These are phyloP conservation scores for Exophiala dermatitidis DNA, from an alignment of 2,329 filamentous ascomycete species.

Conservation along the genomic window DNA sequence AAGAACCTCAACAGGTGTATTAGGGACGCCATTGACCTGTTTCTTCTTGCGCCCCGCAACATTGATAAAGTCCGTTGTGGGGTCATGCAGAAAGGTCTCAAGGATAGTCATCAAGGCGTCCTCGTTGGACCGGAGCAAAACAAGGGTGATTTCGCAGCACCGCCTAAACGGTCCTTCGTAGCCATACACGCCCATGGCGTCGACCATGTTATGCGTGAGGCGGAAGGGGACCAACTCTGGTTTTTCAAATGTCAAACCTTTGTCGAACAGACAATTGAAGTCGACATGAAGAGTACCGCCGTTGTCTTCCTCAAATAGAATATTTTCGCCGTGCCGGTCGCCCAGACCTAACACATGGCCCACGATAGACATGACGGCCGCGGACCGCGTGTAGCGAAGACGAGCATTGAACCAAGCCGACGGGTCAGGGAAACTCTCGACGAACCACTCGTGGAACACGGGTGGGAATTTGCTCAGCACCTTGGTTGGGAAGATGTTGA, in stretches of 20 bases:
- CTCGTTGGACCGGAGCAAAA: conserved; percentile 78
- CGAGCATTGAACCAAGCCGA: conserved; percentile 86
- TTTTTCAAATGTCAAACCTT: conserved; percentile 89
- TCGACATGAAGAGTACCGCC: conserved; percentile 96
- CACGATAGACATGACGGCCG: conserved; percentile 99
- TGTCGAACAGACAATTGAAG: conserved; percentile 99
- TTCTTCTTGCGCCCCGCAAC: conserved; percentile 49
- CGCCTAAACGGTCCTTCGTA: conserved; percentile 89
- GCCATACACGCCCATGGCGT: conserved; percentile 87
- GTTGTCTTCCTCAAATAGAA: conserved; percentile 86
- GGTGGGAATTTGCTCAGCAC: conserved; percentile 59
- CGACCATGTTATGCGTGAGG: conserved; percentile 95
- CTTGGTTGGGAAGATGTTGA: conserved; percentile 48
- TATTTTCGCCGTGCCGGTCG: conserved; percentile 94
- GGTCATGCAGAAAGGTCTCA: conserved; percentile 94
- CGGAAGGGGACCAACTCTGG: conserved; percentile 94
- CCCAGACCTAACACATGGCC: conserved; percentile 88
- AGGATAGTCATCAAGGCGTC: conserved; percentile 96
- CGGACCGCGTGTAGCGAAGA: conserved; percentile 82
- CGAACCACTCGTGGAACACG: conserved; percentile 88
- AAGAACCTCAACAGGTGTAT: conserved; percentile 70
- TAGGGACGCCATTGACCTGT: conserved; percentile 49
- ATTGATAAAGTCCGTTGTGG: conserved; percentile 84
- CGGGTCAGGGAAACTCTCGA: conserved; percentile 88
- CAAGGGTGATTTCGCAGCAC: conserved; percentile 80